Percentiles rank a stretch among this genome's conserved stretches.
Conservation (phyloP, 1,284 basidiomycete species). For the Marasmius sp. region DNA sequence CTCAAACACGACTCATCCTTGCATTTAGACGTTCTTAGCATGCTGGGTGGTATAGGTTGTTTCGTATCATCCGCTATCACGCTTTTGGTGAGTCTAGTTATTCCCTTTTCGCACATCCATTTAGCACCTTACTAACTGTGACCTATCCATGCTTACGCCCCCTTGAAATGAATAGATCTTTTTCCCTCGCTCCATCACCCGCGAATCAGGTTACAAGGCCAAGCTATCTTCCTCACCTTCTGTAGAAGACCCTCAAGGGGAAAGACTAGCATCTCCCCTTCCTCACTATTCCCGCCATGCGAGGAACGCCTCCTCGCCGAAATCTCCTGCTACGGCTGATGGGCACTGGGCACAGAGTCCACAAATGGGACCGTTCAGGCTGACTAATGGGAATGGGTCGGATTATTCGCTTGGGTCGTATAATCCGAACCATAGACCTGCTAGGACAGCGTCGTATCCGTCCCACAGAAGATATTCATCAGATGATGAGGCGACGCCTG, state of each 20-base stretch:
- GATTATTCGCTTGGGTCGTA: conserved; percentile 5
- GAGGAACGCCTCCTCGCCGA: conserved; percentile 16
- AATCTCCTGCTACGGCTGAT: conserved; percentile 8
- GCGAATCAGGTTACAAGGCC: conserved; percentile 58
- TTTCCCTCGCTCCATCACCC: conserved; percentile 69
- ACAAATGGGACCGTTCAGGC: conserved; percentile 11
- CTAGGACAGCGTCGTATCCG: conserved; percentile 12
- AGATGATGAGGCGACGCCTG: conserved; percentile 24
- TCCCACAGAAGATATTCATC: conserved; percentile 17
- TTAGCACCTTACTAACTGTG: background rate
- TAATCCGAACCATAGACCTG: conserved; percentile 1
- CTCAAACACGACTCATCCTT: conserved; percentile 6
- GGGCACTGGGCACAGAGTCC: conserved; percentile 5
- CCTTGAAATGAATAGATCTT: conserved; percentile 49
- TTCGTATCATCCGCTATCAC: conserved; percentile 76
- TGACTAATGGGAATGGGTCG: conserved; percentile 1
- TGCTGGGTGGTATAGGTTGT: conserved; percentile 68
- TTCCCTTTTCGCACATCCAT: background rate
- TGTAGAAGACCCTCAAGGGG: conserved; percentile 22
- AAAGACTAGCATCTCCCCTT: conserved; percentile 17
- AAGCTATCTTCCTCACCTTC: conserved; percentile 27
- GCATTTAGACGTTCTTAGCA: conserved; percentile 58
- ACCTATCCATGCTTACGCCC: background rate
- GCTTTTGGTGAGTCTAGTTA: conserved; percentile 50
- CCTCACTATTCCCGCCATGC: conserved; percentile 26